phyloP scores from a whole-genome alignment of 1,284 basidiomycete genomes.

The Cronartium quercuum region DNA sequence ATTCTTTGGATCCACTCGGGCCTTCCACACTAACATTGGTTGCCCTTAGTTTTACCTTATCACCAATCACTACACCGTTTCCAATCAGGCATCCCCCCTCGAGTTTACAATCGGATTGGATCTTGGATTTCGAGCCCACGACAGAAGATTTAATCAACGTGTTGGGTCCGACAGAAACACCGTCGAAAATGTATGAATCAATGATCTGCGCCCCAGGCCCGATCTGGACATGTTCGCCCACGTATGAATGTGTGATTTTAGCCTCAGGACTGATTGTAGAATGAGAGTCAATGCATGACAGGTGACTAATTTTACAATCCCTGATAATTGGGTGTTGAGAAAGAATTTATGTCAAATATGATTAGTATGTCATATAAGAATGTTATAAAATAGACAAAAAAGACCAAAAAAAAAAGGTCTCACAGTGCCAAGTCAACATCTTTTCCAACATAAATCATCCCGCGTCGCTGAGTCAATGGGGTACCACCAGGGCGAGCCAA shows the following conservation, averaged over 20 bases:
- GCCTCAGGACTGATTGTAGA: slow-evolving; percentile 43
- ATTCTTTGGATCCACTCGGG: slow-evolving; percentile 39
- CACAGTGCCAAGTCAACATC: slow-evolving; percentile 38
- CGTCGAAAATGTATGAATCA: slow-evolving; percentile 60
- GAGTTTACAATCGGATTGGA: slow-evolving; percentile 69
- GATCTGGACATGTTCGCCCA: slow-evolving; percentile 59
- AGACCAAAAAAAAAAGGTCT: background rate
- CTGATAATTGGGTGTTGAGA: no score
- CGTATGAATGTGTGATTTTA: slow-evolving; percentile 48
- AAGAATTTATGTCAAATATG: background rate
- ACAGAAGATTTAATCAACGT: slow-evolving; percentile 57
- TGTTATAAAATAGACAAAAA: background rate
- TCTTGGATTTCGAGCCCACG: slow-evolving; percentile 65
- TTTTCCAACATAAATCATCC: slow-evolving; percentile 38
- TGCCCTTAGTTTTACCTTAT: slow-evolving; percentile 41
- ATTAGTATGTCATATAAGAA: background rate
- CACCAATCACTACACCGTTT: slow-evolving; percentile 49
- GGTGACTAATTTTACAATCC: slow-evolving; percentile 21
- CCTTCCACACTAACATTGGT: slow-evolving; percentile 50
- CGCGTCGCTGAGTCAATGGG: slow-evolving; percentile 27
- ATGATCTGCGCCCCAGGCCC: slow-evolving; percentile 76
- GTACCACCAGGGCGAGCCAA: slow-evolving; percentile 2
- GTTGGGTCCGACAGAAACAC: slow-evolving; percentile 55
- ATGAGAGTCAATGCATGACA: slow-evolving; percentile 10
- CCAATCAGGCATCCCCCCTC: slow-evolving; percentile 65